These are phyloP conservation scores for Lasiosphaeris hirsuta DNA, from an alignment of 495 filamentous ascomycete species.

Conservation along the genomic window DNA sequence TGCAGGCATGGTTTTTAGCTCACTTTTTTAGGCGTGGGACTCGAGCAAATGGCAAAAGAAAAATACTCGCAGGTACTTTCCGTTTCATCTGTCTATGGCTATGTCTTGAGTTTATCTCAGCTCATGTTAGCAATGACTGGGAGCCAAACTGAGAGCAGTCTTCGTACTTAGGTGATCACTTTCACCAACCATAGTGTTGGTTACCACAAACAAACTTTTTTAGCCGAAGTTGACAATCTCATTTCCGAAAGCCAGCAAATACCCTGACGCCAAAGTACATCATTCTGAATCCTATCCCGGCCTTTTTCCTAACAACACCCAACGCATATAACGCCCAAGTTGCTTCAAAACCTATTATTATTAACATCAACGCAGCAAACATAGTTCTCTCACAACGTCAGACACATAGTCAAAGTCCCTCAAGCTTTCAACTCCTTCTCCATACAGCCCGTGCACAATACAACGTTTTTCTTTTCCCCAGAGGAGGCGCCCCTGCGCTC, in stretches of 20 bases:
- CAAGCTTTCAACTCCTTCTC: conserved; percentile 48
- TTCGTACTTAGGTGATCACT: too few relatives aligned
- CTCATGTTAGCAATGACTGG: too few relatives aligned
- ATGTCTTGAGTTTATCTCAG: too few relatives aligned
- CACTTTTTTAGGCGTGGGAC: background rate
- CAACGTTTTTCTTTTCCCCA: conserved; percentile 32
- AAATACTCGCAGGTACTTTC: background rate
- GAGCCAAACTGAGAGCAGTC: too few relatives aligned
- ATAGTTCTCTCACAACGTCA: background rate
- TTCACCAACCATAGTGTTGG: too few relatives aligned
- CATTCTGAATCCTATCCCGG: background rate
- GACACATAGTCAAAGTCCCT: conserved; percentile 13
- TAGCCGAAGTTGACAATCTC: too few relatives aligned
- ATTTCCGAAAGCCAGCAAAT: too few relatives aligned
- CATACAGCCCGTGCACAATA: conserved; percentile 50
- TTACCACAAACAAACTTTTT: too few relatives aligned
- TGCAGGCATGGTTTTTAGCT: background rate
- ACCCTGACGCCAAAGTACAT: background rate
- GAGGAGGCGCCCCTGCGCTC: conserved; percentile 33
- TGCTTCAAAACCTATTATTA: background rate
- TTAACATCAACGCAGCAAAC: background rate
- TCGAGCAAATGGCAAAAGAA: background rate
- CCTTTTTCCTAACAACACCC: too few relatives aligned
- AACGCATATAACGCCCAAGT: background rate
- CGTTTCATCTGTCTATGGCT: background rate